Conservation (phyloP, 1,284 basidiomycete genomes). For the Coniophora puteana region DNA sequence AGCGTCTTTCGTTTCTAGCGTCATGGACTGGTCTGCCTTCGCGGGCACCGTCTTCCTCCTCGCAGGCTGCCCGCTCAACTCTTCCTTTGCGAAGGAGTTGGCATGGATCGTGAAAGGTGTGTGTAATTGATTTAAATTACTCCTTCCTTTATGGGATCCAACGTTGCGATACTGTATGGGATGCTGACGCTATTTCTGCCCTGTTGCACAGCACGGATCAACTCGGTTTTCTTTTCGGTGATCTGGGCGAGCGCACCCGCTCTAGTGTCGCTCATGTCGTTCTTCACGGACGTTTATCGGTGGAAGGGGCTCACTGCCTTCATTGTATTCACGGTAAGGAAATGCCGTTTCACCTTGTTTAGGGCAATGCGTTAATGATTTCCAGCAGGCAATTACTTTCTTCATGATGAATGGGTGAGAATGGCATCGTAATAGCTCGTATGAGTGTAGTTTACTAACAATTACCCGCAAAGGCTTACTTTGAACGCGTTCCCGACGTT, state of each 20-base stretch:
- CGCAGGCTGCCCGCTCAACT: constrained; percentile 74
- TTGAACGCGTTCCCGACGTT: constrained; percentile 68
- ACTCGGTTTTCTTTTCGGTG: constrained; percentile 58
- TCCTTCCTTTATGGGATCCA: constrained; percentile 1
- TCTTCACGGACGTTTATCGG: constrained; percentile 56
- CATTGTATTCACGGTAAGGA: constrained; percentile 65
- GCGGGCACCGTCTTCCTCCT: constrained; percentile 80
- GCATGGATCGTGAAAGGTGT: constrained; percentile 67
- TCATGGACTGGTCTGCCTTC: constrained; percentile 83
- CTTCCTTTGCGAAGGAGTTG: constrained; percentile 60
- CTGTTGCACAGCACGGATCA: constrained; percentile 49
- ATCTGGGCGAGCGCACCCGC: constrained; percentile 68
- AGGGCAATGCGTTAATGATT: constrained; percentile 1
- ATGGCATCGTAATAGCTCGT: too few relatives aligned
- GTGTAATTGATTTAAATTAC: too few relatives aligned
- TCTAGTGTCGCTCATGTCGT: constrained; percentile 65
- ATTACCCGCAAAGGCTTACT: constrained; percentile 43
- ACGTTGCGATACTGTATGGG: constrained; percentile 4
- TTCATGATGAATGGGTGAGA: constrained; percentile 66
- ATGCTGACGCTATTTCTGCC: constrained; percentile 1
- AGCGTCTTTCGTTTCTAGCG: constrained; percentile 35
- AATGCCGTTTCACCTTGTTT: constrained; percentile 1
- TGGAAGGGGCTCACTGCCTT: constrained; percentile 66
- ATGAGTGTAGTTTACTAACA: constrained; percentile 1
- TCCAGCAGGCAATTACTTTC: constrained; percentile 55